Evolutionary conservation across 2,329 filamentous ascomycete species (phyloP), one percentile per base, ranked within the genome.

Genomic region (Cladosporium sp.): DNA sequence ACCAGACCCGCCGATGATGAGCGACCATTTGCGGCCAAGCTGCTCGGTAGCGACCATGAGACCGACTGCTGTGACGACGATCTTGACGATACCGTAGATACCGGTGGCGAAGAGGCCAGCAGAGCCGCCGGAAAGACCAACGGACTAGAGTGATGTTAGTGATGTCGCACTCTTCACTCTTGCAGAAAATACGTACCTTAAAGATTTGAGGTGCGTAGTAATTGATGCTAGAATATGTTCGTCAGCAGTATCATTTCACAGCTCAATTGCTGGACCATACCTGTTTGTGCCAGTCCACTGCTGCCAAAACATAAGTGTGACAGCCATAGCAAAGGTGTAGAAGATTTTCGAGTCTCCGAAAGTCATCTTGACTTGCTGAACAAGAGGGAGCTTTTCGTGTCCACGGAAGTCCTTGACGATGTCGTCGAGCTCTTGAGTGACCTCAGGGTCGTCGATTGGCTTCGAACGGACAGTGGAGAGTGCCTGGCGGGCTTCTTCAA

Each of bases 51-150:
- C 75, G 19, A 77, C 70, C 69, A 76, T 74, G n/a, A 79, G 67
- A 7, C 74, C 75, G 55, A 78, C 65, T 3, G 73, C 71, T 1
- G 76, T 78, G 17, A 75, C 69, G 17, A 76, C 73, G 11, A 78
- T 76, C 64, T 78, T 78, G 17, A 79, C 76, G 14, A 77, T 74
- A 7, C 76, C 76, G 60, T 78, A 78, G n/a, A 78, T 72, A 1
- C 75, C 74, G 0, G 76, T 78, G 1, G 76, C 76, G 62, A 78
- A 78, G n/a, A 79, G 68, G 0, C 73, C 71, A 2, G 76, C 69
- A 12, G 72, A 73, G 1, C 60, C 66, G 1, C 74, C 74, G 30
- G 67, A 66, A 0, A 79, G 66, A 0, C 76, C 76, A 43, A 78
- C 73, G 25, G 70, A 69, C 61, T 25, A 25, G 25, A 25, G 3